phyloP scores from a whole-genome alignment of 768 basidiomycete species.

The Melanogaster broomeanus region DNA sequence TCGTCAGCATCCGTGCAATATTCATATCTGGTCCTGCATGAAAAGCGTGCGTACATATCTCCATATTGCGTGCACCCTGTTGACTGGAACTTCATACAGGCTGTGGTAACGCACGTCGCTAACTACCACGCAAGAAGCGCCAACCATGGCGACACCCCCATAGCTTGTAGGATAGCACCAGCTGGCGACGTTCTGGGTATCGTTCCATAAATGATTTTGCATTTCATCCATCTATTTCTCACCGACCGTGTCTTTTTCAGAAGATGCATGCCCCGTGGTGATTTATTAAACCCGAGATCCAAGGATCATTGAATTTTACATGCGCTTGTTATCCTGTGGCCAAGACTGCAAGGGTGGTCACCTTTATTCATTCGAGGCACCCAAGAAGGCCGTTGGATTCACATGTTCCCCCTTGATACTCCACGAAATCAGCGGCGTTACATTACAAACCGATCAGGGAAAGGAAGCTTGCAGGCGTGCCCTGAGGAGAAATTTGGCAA shows the following conservation, averaged over 20 bases:
- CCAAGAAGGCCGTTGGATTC: constrained; percentile 3
- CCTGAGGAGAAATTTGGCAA: constrained; percentile 12
- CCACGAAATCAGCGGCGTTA: constrained; percentile 4
- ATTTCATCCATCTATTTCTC: too few species aligned
- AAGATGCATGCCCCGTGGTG: too few species aligned
- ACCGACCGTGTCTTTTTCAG: too few species aligned
- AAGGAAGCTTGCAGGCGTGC: constrained; percentile 22
- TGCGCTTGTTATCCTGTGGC: constrained; percentile 6
- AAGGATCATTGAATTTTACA: background rate
- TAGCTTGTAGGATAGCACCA: too few species aligned
- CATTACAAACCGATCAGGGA: constrained; percentile 21
- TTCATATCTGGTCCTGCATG: constrained; percentile 24
- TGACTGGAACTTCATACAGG: constrained; percentile 1
- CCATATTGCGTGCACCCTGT: constrained; percentile 17
- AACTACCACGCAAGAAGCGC: constrained; percentile 2
- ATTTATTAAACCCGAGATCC: background rate
- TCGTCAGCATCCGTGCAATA: constrained; percentile 11
- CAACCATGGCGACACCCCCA: background rate
- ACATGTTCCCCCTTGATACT: constrained; percentile 6
- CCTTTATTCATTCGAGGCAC: constrained; percentile 2
- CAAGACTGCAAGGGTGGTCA: constrained; percentile 11
- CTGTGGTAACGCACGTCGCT: constrained; percentile 17
- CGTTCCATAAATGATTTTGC: too few species aligned
- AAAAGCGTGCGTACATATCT: constrained; percentile 9
- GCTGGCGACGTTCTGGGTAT: too few species aligned